Base-by-base conservation (phyloP, 805 yeast species). In the Saccharomyces mikatae region DNA sequence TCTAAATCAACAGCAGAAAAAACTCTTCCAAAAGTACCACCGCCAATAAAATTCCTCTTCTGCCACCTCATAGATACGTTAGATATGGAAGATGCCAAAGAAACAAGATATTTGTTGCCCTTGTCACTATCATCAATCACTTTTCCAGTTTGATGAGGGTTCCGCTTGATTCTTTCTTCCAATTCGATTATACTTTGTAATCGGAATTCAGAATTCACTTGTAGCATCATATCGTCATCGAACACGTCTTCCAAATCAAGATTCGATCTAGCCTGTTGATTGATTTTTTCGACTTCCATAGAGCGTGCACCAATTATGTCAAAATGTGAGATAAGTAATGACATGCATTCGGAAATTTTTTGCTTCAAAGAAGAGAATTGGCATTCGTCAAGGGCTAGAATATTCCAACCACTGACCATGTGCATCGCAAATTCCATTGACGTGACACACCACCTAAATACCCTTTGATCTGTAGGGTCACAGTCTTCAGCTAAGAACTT, bases 261-360 rank as follows among this genome's bases (percentile, higher is more conserved):
- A 54, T 64, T 69, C 51, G 68, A 62, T 58, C 67, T 68, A 46
- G 58, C 64, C 52, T 59, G 71, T 57, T 59, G 73, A 52, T 53
- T 60, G 48, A 59, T 63, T 51, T 80, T 75, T 60, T 79, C 84
- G 51, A 81, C 83, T 74, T 78, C 71, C 67, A 80, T 57, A 1
- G 96, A 86, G 63, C 98, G 79, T 0, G 97, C 97, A 49, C 98
- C 98, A 97, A 92, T 94, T 52, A 94, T 90, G 71, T 94, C 99
- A 66, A 94, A 94, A 72, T 94, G 98, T 0, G 97, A 89, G 58
- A 94, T 92, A 56, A 94, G 75, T 51, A 94, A 74, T 1, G 97
- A 84, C 90, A 94, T 89, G 71, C 97, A 90, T 1, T 96, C 87
- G 0, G 97, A 95, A 49, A 94, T 97, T 65, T 89, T 89, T 52